These are phyloP conservation scores for Suillus discolor DNA, from an alignment of 768 basidiomycete species.

Conservation along the genomic window DNA sequence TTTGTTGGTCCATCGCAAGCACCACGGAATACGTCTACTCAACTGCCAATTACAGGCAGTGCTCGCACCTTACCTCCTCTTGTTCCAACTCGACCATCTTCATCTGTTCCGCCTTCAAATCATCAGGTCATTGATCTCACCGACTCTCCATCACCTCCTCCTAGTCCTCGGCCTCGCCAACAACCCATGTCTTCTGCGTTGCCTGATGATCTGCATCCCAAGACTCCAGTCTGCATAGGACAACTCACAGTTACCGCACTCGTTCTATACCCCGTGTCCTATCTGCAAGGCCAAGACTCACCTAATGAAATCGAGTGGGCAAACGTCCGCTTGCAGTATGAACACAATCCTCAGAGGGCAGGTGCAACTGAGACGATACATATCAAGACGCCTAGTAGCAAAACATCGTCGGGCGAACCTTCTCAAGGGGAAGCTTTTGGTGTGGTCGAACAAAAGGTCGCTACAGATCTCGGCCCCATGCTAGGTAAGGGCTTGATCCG, in stretches of 20 bases:
- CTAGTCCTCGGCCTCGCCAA: conserved; percentile 33
- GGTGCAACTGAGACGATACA: conserved; percentile 72
- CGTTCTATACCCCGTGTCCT: conserved; percentile 79
- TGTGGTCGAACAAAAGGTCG: conserved; percentile 86
- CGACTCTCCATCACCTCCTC: conserved; percentile 58
- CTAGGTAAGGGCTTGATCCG: conserved; percentile 82
- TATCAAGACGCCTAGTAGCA: conserved; percentile 64
- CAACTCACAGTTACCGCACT: conserved; percentile 82
- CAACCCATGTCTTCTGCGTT: conserved; percentile 34
- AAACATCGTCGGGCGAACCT: conserved; percentile 54
- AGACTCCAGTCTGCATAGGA: conserved; percentile 88
- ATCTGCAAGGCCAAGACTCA: conserved; percentile 53
- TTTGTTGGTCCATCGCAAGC: conserved; percentile 50
- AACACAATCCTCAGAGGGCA: conserved; percentile 59
- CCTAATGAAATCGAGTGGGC: conserved; percentile 61
- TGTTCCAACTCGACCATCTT: conserved; percentile 18
- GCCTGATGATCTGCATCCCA: conserved; percentile 67
- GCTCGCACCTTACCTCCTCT: conserved; percentile 26
- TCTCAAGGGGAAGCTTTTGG: conserved; percentile 70
- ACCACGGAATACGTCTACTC: conserved; percentile 31
- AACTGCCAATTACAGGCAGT: conserved; percentile 30
- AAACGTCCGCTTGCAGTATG: conserved; percentile 69
- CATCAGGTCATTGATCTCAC: conserved; percentile 79
- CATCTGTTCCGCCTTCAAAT: conserved; percentile 29
- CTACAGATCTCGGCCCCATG: conserved; percentile 78